phyloP scores from a whole-genome alignment of 345 rosid genomes.

The Hibiscus tridactylites region DNA sequence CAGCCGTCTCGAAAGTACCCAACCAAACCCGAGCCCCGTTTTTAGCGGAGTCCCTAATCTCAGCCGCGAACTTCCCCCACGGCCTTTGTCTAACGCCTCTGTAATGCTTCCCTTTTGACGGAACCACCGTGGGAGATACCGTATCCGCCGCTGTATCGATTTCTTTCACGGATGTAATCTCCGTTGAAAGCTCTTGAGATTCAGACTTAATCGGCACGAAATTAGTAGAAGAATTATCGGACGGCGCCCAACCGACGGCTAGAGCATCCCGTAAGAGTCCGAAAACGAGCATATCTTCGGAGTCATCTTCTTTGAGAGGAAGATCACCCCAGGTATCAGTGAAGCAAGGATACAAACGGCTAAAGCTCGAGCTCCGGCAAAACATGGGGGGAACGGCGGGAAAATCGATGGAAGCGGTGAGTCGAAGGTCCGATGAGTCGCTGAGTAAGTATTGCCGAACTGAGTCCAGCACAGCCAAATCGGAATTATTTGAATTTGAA shows the following conservation, averaged over 20 bases:
- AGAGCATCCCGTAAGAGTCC: conserved; percentile 65
- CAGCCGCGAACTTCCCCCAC: too few relatives aligned
- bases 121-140: conserved; percentile 20
- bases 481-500: conserved; percentile 29
- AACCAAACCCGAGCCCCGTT: too few relatives aligned
- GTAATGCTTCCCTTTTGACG: conserved; percentile 63
- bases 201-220: conserved; percentile 34
- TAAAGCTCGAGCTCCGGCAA: conserved; percentile 49
- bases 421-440: conserved; percentile 25
- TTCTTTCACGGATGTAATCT: background rate
- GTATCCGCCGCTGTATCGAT: conserved; percentile 10
- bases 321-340: conserved; percentile 89
- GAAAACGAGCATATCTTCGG: conserved; percentile 80
- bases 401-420: conserved; percentile 15
- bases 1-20: too few relatives aligned
- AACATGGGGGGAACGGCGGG: conserved; percentile 28
- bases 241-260: conserved; percentile 75
- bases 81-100: conserved; percentile 62
- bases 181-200: conserved; percentile 17
- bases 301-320: conserved; percentile 67
- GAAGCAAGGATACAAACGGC: conserved; percentile 26
- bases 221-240: conserved; percentile 18
- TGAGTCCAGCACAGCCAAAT: conserved; percentile 46
- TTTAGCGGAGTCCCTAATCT: too few relatives aligned
- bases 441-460: conserved; percentile 46